A percentile compares a stretch with the other conserved stretches of the same genome.
These are phyloP conservation scores for Naganishia friedmannii DNA, from an alignment of 768 basidiomycete genomes.

Conservation along the genomic window DNA sequence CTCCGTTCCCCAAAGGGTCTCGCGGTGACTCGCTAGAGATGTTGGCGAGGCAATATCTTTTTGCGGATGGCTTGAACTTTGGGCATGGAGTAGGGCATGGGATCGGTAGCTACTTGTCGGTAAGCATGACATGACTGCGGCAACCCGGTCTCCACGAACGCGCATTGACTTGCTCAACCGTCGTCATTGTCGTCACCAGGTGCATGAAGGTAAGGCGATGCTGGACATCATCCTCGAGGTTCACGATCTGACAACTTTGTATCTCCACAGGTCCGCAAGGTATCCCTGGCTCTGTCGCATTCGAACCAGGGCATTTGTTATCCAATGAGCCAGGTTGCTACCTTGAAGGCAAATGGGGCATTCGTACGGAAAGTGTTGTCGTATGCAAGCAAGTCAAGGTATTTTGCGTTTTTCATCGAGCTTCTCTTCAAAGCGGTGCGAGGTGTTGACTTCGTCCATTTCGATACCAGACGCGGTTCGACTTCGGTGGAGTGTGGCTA, in stretches of 20 bases:
- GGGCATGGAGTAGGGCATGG: constrained; percentile 52
- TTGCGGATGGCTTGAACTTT: constrained; percentile 49
- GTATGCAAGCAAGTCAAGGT: constrained; percentile 66
- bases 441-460: neutral
- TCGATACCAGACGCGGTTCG: constrained; percentile 62
- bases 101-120: constrained; percentile 46
- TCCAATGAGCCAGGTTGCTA: constrained; percentile 95
- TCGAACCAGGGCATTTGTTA: constrained; percentile 81
- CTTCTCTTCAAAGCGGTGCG: neutral
- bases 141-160: neutral
- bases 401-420: constrained; percentile 44
- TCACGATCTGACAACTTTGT: neutral
- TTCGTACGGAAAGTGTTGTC: constrained; percentile 86
- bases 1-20: constrained; percentile 86
- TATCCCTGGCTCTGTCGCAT: constrained; percentile 61
- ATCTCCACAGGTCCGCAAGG: constrained; percentile 61
- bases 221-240: neutral
- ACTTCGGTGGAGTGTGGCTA: constrained; percentile 76
- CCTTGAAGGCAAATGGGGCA: constrained; percentile 75
- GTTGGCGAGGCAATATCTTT: constrained; percentile 65
- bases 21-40: constrained; percentile 74
- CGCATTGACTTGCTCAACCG: neutral
- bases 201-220: constrained; percentile 49
- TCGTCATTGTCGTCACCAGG: constrained; percentile 22
- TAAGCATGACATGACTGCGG: neutral